Base-by-base conservation (phyloP, 140 eudicot species). In the Erigeron philadelphicus region DNA sequence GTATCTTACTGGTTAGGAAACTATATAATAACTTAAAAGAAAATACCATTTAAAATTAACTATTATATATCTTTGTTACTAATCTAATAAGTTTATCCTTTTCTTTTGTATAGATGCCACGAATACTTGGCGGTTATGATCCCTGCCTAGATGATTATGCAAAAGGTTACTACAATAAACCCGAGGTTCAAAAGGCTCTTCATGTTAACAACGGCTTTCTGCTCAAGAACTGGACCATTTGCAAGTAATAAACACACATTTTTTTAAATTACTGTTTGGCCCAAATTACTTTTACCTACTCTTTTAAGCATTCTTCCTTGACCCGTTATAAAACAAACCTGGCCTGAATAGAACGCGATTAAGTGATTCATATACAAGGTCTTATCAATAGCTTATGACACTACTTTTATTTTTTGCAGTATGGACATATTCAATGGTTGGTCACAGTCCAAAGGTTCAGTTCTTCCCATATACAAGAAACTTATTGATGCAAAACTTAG, bases 131-230 rank as follows among this genome's bases (percentile, higher is more conserved):
- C 6, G 98, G 98, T 4, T 92, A 88, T 61, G 96, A 92, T 69
- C 98, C 98, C 11, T 92, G 98, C 85, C 79, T 92, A 19, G 98
- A 92, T 66, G 90, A 80, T 71, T 88, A 92, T 43, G 92, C 98
- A 9, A 86, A 66, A 62, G 79, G 78, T 16, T 92, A 86, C 81
- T 92, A 92, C 86, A 92, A 92, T 79, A 84, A 83, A 42, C 80
- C 75, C 9, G 95, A 84, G 63, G 96, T 92, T 71, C 98, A 92
- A 67, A 88, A 76, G 75, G 96, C 96, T 77, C 96, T 92, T 70
- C 98, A 92, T 78, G 98, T 84, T 70, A 78, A 83, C 74, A 82
- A 83, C 64, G 88, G 93, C 69, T 67, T 50, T 48, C 75, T 50
- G 42, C 88, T 79, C 57, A 88, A 73, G 81, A 84, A 86, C 67